A percentile compares a stretch with the other conserved stretches of the same genome.
These are phyloP conservation scores for Agrostemma githago DNA, from an alignment of 148 eudicot genomes.

Conservation along the genomic window DNA sequence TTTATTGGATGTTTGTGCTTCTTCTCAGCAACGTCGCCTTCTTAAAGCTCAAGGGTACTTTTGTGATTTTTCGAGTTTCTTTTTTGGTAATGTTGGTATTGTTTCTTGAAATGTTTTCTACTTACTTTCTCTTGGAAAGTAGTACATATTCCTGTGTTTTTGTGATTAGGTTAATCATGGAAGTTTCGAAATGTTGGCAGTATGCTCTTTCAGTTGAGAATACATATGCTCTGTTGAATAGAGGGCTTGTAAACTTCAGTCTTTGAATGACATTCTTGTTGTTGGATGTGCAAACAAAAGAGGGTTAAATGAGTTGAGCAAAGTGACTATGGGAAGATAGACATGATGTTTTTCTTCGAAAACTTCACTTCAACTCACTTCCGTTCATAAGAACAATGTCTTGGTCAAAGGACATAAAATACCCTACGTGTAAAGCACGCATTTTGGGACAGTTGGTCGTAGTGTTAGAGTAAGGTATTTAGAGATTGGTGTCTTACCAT, in stretches of 20 bases:
- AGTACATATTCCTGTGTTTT: not conserved
- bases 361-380: too few species aligned
- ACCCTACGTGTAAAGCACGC: not conserved
- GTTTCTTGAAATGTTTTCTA: not conserved
- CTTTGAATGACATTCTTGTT: not conserved
- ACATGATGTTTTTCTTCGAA: too few species aligned
- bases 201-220: not conserved
- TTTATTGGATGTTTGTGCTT: conserved; percentile 60
- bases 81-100: not conserved
- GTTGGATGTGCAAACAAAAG: not conserved
- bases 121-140: not conserved
- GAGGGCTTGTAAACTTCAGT: not conserved
- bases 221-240: not conserved
- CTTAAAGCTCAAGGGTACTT: conserved; percentile 76
- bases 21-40: conserved; percentile 57
- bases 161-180: not conserved
- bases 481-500: conserved; percentile 1
- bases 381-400: too few species aligned
- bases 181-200: not conserved
- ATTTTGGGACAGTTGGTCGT: not conserved
- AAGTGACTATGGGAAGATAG: not conserved
- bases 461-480: not conserved
- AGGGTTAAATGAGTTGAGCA: not conserved
- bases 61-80: not conserved
- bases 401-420: too few species aligned